phyloP scores from a whole-genome alignment of 371 early-diverging fungal genomes.

The Sporodiniella umbellata region DNA sequence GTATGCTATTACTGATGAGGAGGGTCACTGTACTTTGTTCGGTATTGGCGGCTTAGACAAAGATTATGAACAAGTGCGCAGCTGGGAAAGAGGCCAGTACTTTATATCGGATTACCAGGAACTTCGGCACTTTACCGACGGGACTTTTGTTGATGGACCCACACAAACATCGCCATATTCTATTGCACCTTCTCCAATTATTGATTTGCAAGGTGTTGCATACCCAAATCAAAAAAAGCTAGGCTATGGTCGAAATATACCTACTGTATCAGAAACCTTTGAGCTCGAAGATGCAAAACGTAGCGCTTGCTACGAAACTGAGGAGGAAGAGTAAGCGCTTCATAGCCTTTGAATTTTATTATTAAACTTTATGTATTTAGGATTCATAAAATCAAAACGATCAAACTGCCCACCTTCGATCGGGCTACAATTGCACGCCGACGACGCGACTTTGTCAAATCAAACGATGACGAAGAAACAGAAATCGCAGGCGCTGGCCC shows the following conservation, averaged over 20 bases:
- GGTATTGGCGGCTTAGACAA: slow-evolving; percentile 59
- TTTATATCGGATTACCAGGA: slow-evolving; percentile 72
- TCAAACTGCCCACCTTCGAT: slow-evolving; percentile 39
- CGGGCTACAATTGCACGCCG: slow-evolving; percentile 42
- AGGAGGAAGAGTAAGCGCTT: slow-evolving; percentile 43
- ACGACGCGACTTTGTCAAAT: slow-evolving; percentile 36
- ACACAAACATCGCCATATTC: slow-evolving; percentile 68
- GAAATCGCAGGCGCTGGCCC: slow-evolving; percentile 49
- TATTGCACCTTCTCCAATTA: slow-evolving; percentile 57
- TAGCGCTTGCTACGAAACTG: slow-evolving; percentile 40
- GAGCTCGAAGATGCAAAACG: slow-evolving; percentile 45
- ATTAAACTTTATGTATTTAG: not conserved
- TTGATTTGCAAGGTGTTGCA: slow-evolving; percentile 68
- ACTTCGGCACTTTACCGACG: slow-evolving; percentile 61
- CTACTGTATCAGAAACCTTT: slow-evolving; percentile 48
- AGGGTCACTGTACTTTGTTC: slow-evolving; percentile 66
- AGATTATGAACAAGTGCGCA: slow-evolving; percentile 56
- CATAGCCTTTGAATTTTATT: too few species aligned
- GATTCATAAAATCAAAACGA: slow-evolving; percentile 11
- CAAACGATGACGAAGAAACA: slow-evolving; percentile 54
- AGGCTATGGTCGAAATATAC: slow-evolving; percentile 58
- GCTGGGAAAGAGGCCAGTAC: slow-evolving; percentile 68
- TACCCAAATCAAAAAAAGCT: slow-evolving; percentile 63
- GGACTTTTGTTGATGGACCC: slow-evolving; percentile 70
- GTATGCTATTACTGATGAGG: slow-evolving; percentile 69